Evolutionary conservation across 768 basidiomycete genomes (phyloP).

Genomic region (Sarcomyxa edulis): DNA sequence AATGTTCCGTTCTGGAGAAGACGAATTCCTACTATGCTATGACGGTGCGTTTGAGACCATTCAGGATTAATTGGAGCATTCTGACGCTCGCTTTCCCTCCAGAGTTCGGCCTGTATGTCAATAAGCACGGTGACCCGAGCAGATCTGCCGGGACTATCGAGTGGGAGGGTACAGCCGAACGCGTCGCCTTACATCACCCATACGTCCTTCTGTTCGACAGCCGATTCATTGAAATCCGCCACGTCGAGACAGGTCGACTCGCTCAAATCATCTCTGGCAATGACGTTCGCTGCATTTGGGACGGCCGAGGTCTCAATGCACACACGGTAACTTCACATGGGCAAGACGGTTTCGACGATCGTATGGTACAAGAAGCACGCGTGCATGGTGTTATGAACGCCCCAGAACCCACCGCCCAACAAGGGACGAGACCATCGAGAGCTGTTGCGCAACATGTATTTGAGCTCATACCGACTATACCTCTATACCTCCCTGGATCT

Average conservation of each 20-base stretch:
- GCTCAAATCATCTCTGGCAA: constrained; percentile 82
- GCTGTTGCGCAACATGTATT: constrained; percentile 69
- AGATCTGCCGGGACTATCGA: constrained; percentile 75
- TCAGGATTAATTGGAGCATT: too few relatives aligned
- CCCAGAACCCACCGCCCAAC: constrained; percentile 33
- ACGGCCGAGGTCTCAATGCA: constrained; percentile 59
- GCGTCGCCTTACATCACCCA: constrained; percentile 85
- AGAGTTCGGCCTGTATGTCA: constrained; percentile 95
- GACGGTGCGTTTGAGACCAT: constrained; percentile 78
- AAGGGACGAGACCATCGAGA: constrained; percentile 32
- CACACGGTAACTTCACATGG: constrained; percentile 55
- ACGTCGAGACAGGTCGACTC: constrained; percentile 76
- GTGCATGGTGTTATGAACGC: constrained; percentile 86
- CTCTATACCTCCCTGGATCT: constrained; percentile 58
- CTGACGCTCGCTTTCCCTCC: constrained; percentile 7
- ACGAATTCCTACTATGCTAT: constrained; percentile 92
- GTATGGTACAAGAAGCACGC: constrained; percentile 69
- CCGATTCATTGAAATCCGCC: constrained; percentile 89
- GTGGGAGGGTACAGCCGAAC: constrained; percentile 92
- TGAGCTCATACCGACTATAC: constrained; percentile 74
- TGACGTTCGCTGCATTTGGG: constrained; percentile 88
- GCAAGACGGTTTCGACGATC: constrained; percentile 45
- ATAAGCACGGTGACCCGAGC: constrained; percentile 88
- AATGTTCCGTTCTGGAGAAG: constrained; percentile 90
- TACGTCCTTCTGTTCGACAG: constrained; percentile 88